A percentile compares a stretch with the other conserved stretches of the same genome.
Evolutionary conservation across 768 basidiomycete genomes (phyloP).

Genomic region (Termitomyces sp.): DNA sequence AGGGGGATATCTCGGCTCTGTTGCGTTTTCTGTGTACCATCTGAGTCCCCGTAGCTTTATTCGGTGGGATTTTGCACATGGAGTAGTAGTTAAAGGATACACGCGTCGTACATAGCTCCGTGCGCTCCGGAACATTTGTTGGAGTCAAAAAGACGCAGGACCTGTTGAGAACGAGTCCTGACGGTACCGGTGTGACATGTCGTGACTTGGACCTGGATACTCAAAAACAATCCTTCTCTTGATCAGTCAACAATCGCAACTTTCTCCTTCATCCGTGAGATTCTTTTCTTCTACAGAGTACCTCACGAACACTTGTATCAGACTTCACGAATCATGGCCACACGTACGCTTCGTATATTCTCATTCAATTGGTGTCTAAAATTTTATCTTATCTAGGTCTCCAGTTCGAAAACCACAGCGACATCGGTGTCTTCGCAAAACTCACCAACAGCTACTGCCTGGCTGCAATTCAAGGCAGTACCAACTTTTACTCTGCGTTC

Average conservation of each 20-base stretch:
- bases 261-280: slow-evolving; percentile 10
- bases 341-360: slow-evolving; percentile 29
- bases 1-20: slow-evolving; percentile 1
- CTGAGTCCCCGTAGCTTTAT: neutral
- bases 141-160: neutral
- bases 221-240: slow-evolving; percentile 1
- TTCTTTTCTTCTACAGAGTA: neutral
- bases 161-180: neutral
- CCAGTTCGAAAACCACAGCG: slow-evolving; percentile 92
- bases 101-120: slow-evolving; percentile 2
- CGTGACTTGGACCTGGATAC: slow-evolving; percentile 16
- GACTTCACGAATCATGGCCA: slow-evolving; percentile 33
- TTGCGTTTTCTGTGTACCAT: slow-evolving; percentile 8
- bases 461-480: slow-evolving; percentile 86
- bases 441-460: slow-evolving; percentile 98
- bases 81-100: neutral
- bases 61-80: neutral
- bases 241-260: slow-evolving; percentile 1
- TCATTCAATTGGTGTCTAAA: slow-evolving; percentile 9
- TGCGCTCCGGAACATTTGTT: neutral
- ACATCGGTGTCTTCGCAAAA: slow-evolving; percentile 96
- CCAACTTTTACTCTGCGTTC: slow-evolving; percentile 98
- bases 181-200: slow-evolving; percentile 15
- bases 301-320: neutral
- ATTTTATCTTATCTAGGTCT: slow-evolving; percentile 48